Conservation (phyloP, 1,284 basidiomycete species). For the Cystobasidiaceae sp. region DNA sequence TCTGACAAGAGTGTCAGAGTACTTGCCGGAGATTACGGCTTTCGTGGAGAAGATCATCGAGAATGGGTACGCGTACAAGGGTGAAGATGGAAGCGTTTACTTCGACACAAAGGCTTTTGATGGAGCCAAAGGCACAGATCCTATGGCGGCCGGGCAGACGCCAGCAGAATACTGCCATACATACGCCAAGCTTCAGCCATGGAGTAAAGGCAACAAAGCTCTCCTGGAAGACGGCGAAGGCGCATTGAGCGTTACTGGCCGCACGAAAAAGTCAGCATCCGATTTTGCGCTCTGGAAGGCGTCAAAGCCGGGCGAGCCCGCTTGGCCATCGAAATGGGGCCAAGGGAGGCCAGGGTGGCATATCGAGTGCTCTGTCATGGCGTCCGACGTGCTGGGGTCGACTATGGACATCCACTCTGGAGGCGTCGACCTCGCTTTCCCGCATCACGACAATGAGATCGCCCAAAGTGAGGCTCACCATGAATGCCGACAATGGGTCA, state of each 20-base stretch:
- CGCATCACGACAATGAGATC: constrained; percentile 98
- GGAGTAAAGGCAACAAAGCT: constrained; percentile 88
- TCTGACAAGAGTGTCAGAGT: constrained; percentile 93
- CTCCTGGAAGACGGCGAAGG: constrained; percentile 89
- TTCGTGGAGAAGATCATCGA: constrained; percentile 82
- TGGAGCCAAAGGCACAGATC: constrained; percentile 52
- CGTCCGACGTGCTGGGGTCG: constrained; percentile 81
- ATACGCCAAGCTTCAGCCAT: constrained; percentile 94
- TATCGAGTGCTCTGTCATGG: constrained; percentile 99
- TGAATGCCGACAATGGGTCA: constrained; percentile 89
- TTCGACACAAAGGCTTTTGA: constrained; percentile 91
- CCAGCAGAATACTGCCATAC: constrained; percentile 56
- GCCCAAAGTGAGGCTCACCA: constrained; percentile 97
- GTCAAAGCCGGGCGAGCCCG: constrained; percentile 94
- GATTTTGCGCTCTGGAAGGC: constrained; percentile 99
- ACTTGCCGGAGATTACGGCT: constrained; percentile 86
- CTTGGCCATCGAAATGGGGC: constrained; percentile 96
- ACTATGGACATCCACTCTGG: constrained; percentile 98
- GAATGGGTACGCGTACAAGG: constrained; percentile 80
- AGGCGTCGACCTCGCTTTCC: constrained; percentile 93
- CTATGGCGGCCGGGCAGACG: too few species aligned
- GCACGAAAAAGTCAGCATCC: constrained; percentile 54
- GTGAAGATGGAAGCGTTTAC: constrained; percentile 81
- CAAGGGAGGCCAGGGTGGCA: constrained; percentile 98
- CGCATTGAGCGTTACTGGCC: constrained; percentile 57